Evolutionary conservation across 1,284 basidiomycete genomes (phyloP).

Genomic region (Agroathelia rolfsii): DNA sequence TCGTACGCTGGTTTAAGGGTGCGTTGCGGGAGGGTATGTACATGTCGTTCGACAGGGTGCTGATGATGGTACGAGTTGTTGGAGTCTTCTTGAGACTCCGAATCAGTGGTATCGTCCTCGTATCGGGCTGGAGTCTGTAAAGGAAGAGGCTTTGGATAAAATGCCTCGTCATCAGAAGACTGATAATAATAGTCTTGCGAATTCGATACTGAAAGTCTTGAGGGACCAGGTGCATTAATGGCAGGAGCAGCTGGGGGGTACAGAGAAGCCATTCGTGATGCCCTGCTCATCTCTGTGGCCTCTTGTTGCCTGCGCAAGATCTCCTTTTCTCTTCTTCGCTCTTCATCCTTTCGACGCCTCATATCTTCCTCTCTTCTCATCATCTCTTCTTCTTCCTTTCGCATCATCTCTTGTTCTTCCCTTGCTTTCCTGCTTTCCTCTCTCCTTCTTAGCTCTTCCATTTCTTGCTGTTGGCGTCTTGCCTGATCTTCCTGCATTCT

Average conservation of each 20-base stretch:
- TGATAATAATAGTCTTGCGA: slow-evolving; percentile 18
- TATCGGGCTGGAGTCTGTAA: slow-evolving; percentile 24
- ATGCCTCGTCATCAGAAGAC: slow-evolving; percentile 12
- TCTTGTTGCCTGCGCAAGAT: slow-evolving; percentile 15
- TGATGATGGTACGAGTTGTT: slow-evolving; percentile 12
- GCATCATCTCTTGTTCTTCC: slow-evolving; percentile 11
- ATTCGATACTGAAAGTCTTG: slow-evolving; percentile 10
- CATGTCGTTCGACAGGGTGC: slow-evolving; percentile 12
- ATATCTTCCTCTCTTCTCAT: slow-evolving; percentile 11
- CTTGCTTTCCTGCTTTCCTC: slow-evolving; percentile 11
- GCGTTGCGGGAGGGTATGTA: slow-evolving; percentile 12
- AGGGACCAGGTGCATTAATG: slow-evolving; percentile 11
- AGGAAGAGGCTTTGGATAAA: slow-evolving; percentile 29
- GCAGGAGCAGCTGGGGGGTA: slow-evolving; percentile 10
- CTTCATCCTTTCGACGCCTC: slow-evolving; percentile 15
- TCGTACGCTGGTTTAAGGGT: slow-evolving; percentile 11
- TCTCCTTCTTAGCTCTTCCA: slow-evolving; percentile 12
- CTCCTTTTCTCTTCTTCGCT: slow-evolving; percentile 25
- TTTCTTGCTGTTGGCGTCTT: slow-evolving; percentile 14
- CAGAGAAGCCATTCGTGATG: slow-evolving; percentile 6
- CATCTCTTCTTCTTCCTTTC: slow-evolving; percentile 17
- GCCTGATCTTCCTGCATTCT: slow-evolving; percentile 22
- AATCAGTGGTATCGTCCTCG: slow-evolving; percentile 35
- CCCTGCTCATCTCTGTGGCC: slow-evolving; percentile 9
- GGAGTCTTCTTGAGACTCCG: slow-evolving; percentile 23